Conservation (phyloP, 2,329 filamentous ascomycete genomes). For the Byssoonygena ceratinophila region DNA sequence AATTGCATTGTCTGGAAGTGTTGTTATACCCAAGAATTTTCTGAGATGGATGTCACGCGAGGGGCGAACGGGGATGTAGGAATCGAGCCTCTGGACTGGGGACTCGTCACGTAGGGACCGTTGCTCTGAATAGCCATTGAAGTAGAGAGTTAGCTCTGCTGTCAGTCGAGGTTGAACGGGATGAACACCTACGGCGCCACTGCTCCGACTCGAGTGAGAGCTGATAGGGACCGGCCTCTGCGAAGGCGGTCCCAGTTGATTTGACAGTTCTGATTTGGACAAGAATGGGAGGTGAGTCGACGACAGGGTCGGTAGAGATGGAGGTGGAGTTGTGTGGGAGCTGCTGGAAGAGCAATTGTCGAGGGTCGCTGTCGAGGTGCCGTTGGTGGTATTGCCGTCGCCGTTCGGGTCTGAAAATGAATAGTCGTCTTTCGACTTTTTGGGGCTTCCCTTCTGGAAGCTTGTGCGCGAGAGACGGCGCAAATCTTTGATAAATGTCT, state of each 20-base stretch:
- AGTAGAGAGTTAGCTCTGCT: conserved; percentile 3
- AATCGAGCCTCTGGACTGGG: conserved; percentile 40
- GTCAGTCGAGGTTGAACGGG: neutral
- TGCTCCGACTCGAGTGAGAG: conserved; percentile 34
- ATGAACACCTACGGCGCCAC: conserved; percentile 30
- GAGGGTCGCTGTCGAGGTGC: conserved; percentile 44
- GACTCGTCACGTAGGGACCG: conserved; percentile 26
- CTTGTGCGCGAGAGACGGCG: conserved; percentile 66
- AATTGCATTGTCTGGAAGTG: neutral
- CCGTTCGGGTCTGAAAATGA: conserved; percentile 22
- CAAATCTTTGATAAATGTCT: conserved; percentile 62
- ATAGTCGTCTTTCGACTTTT: neutral
- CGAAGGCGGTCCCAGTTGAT: conserved; percentile 31
- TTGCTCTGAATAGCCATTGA: conserved; percentile 25
- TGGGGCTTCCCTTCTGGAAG: conserved; percentile 43
- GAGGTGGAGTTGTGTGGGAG: conserved; percentile 59
- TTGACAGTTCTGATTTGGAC: conserved; percentile 31
- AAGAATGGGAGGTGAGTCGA: conserved; percentile 48
- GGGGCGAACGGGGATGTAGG: conserved; percentile 72
- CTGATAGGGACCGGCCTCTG: conserved; percentile 38
- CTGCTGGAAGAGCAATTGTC: conserved; percentile 47
- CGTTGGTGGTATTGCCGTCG: conserved; percentile 4
- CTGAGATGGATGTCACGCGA: conserved; percentile 63
- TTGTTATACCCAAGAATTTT: conserved; percentile 68
- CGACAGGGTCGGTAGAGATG: conserved; percentile 57